Evolutionary conservation across 1,284 basidiomycete genomes (phyloP), one percentile per base, ranked within the genome.

Genomic region (Sporisorium graminicola): DNA sequence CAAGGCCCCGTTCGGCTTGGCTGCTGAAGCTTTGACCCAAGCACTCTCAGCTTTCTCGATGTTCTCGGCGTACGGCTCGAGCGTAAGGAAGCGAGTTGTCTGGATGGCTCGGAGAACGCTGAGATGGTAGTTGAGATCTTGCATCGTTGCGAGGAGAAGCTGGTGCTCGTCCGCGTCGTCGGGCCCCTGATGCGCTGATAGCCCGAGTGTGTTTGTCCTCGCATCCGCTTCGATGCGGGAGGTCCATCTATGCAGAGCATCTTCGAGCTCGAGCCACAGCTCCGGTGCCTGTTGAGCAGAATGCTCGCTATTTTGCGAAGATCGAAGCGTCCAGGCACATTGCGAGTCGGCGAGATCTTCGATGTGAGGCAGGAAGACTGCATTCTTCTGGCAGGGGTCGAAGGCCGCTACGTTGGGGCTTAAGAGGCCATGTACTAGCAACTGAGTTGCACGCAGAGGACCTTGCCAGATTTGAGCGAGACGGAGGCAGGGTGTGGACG

Each of bases 21-120:
- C 37, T 14, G 50, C 35, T 29, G 50, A 50, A 4, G 50, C 64
- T 29, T 46, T 58, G 13, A 27, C 20, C 64, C 64, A 67, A 16
- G 59, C 58, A 16, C 18, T n/a, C 26, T 44, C 46, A 18, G 27
- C 65, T 44, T 57, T 43, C 20, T 54, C 53, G 31, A 65, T 29
- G 29, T 58, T 62, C 51, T 69, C 66, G 20, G 61, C 54, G 29
- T 59, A 58, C 5, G 66, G 66, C 46, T 69, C 66, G 26, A 69
- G 50, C 8, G 44, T 53, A 9, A 69, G 56, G 13, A 35, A 59
- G 18, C 66, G 66, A 13, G 66, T 63, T n/a, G 35, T 27, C 26
- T 63, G 61, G 5, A 61, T 53, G 8, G 66, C 66, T 20, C 35
- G 24, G 2, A 69, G 59, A 12, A 54, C n/a, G 7, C 27, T 43